A percentile compares a stretch with the other conserved stretches of the same genome.
Evolutionary conservation across 2,329 filamentous ascomycete genomes (phyloP).

Genomic region (Colletotrichum aenigma): DNA sequence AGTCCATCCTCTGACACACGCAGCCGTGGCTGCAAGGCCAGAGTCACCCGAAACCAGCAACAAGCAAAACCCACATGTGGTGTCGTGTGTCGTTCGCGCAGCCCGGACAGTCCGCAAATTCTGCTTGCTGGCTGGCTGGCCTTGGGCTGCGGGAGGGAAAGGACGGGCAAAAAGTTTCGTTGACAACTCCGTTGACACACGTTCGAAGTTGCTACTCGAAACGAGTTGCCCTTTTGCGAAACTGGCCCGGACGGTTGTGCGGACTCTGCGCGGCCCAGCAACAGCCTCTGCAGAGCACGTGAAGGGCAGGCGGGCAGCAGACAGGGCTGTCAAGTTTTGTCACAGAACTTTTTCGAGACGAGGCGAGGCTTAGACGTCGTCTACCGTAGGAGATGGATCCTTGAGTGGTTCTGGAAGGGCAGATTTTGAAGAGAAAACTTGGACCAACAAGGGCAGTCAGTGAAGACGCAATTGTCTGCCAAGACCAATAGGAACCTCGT

Average conservation of each 20-base stretch:
- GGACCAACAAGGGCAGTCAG: neutral
- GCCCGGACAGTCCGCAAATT: neutral
- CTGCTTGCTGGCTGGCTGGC: neutral
- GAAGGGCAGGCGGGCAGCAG: neutral
- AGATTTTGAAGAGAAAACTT: neutral
- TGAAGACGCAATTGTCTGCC: neutral
- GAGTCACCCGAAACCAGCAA: neutral
- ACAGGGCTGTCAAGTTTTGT: neutral
- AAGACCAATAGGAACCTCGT: neutral
- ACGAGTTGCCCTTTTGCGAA: neutral
- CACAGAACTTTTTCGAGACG: neutral
- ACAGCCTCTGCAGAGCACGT: neutral
- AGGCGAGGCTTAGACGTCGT: neutral
- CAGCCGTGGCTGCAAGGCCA: neutral
- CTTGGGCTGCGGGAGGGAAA: neutral
- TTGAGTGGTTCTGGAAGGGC: neutral
- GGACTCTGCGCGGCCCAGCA: neutral
- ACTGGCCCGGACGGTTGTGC: neutral
- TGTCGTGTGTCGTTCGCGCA: neutral
- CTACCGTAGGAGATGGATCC: neutral
- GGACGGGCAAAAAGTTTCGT: neutral
- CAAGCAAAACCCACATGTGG: neutral
- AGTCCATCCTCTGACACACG: neutral
- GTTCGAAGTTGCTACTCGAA: neutral
- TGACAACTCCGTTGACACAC: neutral